Evolutionary conservation across 768 basidiomycete genomes (phyloP), one percentile per base, ranked within the genome.

Genomic region (Multifurca ochricompacta): DNA sequence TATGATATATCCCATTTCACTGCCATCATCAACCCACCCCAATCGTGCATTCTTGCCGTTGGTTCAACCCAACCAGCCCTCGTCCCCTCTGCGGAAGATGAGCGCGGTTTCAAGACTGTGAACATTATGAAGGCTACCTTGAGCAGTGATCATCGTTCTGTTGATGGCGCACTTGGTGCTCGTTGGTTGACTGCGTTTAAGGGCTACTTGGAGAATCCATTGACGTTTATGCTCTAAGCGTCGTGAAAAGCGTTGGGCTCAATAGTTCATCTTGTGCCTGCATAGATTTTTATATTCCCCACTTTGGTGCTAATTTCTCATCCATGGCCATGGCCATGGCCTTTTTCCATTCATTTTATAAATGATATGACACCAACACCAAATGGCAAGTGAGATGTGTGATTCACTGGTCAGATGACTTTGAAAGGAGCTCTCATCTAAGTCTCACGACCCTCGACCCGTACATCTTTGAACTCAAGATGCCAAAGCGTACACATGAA

Each of bases 21-120:
- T 13, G 96, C 96, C 43, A 98, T 99, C 74, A 95, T 99, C 80
- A 99, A 99, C 77, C 83, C 88, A 13, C 96, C 96, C 23, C 96
- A 98, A 71, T 90, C 91, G 43, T 97, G 94, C 72, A 99, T 98
- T 65, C 85, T 99, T 57, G 96, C 96, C 41, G 82, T 98, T 63
- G 94, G 96, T 32, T 78, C 84, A 18, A 92, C 91, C 16, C 78
- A 83, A 67, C 79, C 89, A n/a, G 87, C 85, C 49, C 73, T 98
- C 14, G 83, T 93, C 18, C 86, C 90, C 31, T 92, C 91, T 21
- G 81, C 86, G 0, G 86, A 91, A 64, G 84, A 89, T 61, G 91
- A 92, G 67, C 91, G 87, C 66, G 96, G 95, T 36, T 99, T 95
- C 78, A 97, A 92, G 79, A 85, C 83, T 18, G 79, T 79, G 16